Percentiles rank a stretch among this genome's conserved stretches.
These are phyloP conservation scores for Rhododendron mucronatum DNA, from an alignment of 148 eudicot species.

Conservation along the genomic window DNA sequence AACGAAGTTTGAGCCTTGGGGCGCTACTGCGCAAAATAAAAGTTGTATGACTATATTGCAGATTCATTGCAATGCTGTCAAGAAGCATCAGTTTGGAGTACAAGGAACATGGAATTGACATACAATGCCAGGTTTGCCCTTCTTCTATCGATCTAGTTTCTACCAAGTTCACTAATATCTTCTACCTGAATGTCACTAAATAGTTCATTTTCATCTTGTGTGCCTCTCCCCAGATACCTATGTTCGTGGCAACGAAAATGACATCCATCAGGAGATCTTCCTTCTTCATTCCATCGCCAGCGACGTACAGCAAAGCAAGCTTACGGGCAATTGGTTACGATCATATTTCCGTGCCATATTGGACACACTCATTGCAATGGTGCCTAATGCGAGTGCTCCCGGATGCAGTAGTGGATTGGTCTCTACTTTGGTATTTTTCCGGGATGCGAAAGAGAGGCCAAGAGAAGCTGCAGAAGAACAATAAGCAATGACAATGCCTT, in stretches of 20 bases:
- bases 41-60: constrained; percentile 17
- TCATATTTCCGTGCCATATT: constrained; percentile 54
- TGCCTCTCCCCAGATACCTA: constrained; percentile 44
- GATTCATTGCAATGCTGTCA: constrained; percentile 58
- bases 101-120: constrained; percentile 66
- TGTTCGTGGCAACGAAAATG: constrained; percentile 73
- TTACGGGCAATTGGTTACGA: constrained; percentile 54
- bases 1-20: background rate
- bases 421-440: constrained; percentile 39
- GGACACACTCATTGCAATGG: constrained; percentile 60
- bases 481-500: constrained; percentile 7
- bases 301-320: constrained; percentile 51
- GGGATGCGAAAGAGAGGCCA: constrained; percentile 46
- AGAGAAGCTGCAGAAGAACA: constrained; percentile 30
- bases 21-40: background rate
- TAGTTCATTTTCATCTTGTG: background rate
- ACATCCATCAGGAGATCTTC: constrained; percentile 56
- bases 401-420: constrained; percentile 34
- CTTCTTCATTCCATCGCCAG: constrained; percentile 59
- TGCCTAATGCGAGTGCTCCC: constrained; percentile 35
- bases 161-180: no score
- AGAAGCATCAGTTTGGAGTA: constrained; percentile 56
- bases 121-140: constrained; percentile 62
- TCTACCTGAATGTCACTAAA: background rate
- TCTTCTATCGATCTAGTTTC: background rate